Evolutionary conservation across 495 filamentous ascomycete genomes (phyloP), one percentile per base, ranked within the genome.

Genomic region (Paragyromitra xinjiangensis): DNA sequence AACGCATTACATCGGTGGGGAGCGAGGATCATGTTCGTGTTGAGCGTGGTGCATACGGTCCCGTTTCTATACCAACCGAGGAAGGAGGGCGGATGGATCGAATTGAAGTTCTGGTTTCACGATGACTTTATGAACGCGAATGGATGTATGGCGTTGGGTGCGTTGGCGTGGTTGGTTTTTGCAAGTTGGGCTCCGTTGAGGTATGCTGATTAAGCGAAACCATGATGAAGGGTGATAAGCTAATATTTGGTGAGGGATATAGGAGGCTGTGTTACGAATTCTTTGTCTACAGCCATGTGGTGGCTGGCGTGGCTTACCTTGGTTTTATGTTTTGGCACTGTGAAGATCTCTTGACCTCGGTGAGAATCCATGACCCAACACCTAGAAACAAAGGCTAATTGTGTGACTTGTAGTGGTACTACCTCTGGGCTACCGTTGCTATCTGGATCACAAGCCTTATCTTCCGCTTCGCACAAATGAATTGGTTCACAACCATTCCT

Each of bases 271-370:
- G 88, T 83, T 97, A 97, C 82, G 95, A 97, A 83, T 83, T 94
- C 0, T 98, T 97, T 81, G 88, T 94, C n/a, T 83, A 89, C 26
- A 83, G 93, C 6, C 95, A 98, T 80, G 89, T 93, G 0, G 92
- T 94, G 0, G 89, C 93, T 9, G 90, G 92, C 1, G 87, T 94
- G 53, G 86, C 92, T 55, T 96, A 92, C 80, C 83, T 97, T 48
- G 93, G 86, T 8, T 88, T 96, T 85, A 88, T 97, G n/a, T 96
- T 97, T 84, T 98, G 94, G 95, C 95, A 98, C 83, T 95, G 91
- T 80, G 90, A 93, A 81, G 95, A 97, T 11, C 63, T 65, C 16
- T 19, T 65, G 6, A 65, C 63, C 39, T 66, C 44, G 14, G 64
- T 66, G 45, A 66, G 64, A 51, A 51, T 39, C 64, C 14, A 66